Percentiles rank a stretch among this genome's conserved stretches.
Conservation (phyloP, 1,284 basidiomycete species). For the Cystobasidium slooffiae region DNA sequence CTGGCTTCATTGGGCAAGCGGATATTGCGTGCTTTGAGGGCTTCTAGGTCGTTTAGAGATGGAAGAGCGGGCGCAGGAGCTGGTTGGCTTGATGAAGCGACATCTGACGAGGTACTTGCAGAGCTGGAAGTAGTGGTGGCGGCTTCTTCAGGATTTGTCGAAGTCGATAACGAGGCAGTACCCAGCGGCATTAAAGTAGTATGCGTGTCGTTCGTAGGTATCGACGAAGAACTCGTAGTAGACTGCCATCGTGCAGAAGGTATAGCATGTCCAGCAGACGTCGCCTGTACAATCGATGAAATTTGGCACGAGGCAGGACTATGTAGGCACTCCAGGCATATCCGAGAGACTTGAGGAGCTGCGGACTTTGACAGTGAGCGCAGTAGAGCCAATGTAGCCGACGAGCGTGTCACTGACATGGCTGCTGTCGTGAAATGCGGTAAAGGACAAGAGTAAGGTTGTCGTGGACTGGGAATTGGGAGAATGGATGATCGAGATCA, state of each 20-base stretch:
- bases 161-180: too few species aligned
- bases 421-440: background rate
- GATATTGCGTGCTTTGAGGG: background rate
- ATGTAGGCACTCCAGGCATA: constrained; percentile 10
- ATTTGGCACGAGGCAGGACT: constrained; percentile 19
- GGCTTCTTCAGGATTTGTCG: background rate
- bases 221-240: background rate
- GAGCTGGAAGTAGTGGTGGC: constrained; percentile 1
- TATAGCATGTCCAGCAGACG: background rate
- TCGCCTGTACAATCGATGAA: background rate
- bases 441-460: background rate
- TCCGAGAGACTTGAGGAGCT: too few species aligned
- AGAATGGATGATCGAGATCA: constrained; percentile 4
- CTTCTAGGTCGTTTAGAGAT: constrained; percentile 1
- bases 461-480: background rate
- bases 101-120: background rate
- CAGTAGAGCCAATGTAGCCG: background rate
- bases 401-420: background rate
- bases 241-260: background rate
- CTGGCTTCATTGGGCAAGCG: background rate
- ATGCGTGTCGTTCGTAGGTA: background rate
- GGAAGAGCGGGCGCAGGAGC: background rate
- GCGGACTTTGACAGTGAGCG: background rate
- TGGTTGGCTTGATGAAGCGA: background rate
- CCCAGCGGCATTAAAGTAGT: background rate